A percentile compares a stretch with the other conserved stretches of the same genome.
phyloP scores from a whole-genome alignment of 345 rosid genomes.

The Excoecaria agallocha region DNA sequence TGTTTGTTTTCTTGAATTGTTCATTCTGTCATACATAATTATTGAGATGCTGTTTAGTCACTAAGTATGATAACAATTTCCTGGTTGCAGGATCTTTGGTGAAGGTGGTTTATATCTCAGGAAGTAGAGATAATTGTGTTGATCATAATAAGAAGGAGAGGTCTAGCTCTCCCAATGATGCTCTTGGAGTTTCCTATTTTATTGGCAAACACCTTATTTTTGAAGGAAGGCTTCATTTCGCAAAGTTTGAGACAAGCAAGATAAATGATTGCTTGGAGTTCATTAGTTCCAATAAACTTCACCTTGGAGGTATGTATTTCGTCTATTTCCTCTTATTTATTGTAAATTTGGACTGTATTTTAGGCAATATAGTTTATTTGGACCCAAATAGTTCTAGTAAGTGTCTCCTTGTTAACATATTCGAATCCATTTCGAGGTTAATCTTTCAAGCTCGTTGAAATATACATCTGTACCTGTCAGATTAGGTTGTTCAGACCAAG shows the following conservation, averaged over 20 bases:
- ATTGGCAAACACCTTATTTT: constrained; percentile 25
- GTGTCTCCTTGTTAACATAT: neutral
- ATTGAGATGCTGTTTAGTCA: neutral
- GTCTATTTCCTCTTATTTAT: neutral
- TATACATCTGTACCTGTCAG: neutral
- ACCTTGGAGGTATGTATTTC: constrained; percentile 45
- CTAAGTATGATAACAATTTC: neutral
- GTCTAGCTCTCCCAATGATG: constrained; percentile 31
- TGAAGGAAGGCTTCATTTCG: constrained; percentile 72
- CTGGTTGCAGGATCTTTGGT: constrained; percentile 66
- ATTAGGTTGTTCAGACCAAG: neutral
- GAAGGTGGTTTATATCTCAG: constrained; percentile 75
- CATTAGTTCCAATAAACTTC: constrained; percentile 56
- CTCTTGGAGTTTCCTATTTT: constrained; percentile 24
- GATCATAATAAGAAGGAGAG: constrained; percentile 29
- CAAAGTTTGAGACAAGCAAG: constrained; percentile 82
- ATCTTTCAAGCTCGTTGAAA: neutral
- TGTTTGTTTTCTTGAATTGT: neutral
- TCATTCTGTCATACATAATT: neutral
- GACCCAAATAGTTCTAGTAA: neutral
- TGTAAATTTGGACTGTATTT: no score
- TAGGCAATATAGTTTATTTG: neutral
- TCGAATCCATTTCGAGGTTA: constrained; percentile 4
- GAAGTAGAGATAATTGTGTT: constrained; percentile 24
- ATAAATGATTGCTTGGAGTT: constrained; percentile 80